phyloP scores from a whole-genome alignment of 1,139 yeast genomes.

The Oligophagozyma castellii region DNA sequence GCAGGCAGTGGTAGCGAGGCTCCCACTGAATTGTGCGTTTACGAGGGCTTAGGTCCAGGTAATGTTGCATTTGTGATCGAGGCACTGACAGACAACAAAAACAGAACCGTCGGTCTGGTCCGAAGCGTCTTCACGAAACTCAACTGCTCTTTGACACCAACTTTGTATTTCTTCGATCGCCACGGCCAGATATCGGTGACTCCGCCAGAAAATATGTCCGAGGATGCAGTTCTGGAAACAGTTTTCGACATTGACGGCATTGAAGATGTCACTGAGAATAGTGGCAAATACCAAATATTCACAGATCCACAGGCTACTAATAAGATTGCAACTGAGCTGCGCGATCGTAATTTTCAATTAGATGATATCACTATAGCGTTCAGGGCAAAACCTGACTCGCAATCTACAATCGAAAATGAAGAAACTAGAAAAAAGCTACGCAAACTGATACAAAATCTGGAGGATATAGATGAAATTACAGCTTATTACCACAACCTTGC shows the following conservation, averaged over 20 bases:
- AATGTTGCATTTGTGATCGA: slow-evolving; percentile 79
- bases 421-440: background rate
- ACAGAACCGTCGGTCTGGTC: slow-evolving; percentile 63
- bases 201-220: slow-evolving; percentile 21
- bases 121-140: slow-evolving; percentile 63
- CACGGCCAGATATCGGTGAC: slow-evolving; percentile 56
- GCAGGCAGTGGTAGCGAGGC: slow-evolving; percentile 32
- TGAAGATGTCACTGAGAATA: slow-evolving; percentile 51
- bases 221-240: slow-evolving; percentile 57
- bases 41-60: slow-evolving; percentile 89
- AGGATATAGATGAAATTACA: too few relatives aligned
- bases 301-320: slow-evolving; percentile 56
- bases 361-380: slow-evolving; percentile 61
- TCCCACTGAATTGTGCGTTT: slow-evolving; percentile 30
- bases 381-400: slow-evolving; percentile 48
- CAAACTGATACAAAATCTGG: too few relatives aligned
- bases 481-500: too few relatives aligned
- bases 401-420: slow-evolving; percentile 38
- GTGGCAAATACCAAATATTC: slow-evolving; percentile 25
- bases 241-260: slow-evolving; percentile 70
- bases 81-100: slow-evolving; percentile 79
- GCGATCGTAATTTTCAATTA: slow-evolving; percentile 41
- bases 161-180: slow-evolving; percentile 60
- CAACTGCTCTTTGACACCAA: slow-evolving; percentile 63
- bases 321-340: slow-evolving; percentile 44